Evolutionary conservation across 2,329 filamentous ascomycete species (phyloP).

Genomic region (Talaromyces rugulosus): DNA sequence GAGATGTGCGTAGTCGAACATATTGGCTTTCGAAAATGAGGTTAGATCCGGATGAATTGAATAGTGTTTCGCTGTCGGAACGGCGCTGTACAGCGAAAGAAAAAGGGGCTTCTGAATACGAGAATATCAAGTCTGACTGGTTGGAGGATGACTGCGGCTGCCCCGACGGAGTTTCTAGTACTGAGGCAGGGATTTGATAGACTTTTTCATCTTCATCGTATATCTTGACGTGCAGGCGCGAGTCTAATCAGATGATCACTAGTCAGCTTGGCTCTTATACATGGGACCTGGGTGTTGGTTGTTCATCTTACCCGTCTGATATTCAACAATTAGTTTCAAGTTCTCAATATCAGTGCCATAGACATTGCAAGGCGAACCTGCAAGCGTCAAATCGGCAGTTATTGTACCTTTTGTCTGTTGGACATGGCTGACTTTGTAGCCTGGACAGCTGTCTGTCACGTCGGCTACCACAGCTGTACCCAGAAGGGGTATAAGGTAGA

Average conservation of each 20-base stretch:
- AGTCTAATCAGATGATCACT: neutral
- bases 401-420: slow-evolving; percentile 32
- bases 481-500: no score
- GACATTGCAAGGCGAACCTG: slow-evolving; percentile 60
- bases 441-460: slow-evolving; percentile 26
- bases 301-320: slow-evolving; percentile 37
- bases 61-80: slow-evolving; percentile 43
- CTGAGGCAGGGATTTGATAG: slow-evolving; percentile 69
- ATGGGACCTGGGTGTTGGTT: neutral
- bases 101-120: slow-evolving; percentile 57
- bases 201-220: slow-evolving; percentile 65
- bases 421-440: slow-evolving; percentile 36
- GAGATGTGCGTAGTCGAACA: slow-evolving; percentile 65
- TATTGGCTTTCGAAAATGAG: slow-evolving; percentile 77
- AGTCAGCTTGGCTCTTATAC: neutral
- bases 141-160: slow-evolving; percentile 42
- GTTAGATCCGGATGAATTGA: slow-evolving; percentile 63
- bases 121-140: slow-evolving; percentile 41
- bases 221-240: slow-evolving; percentile 69
- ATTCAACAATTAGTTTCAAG: slow-evolving; percentile 57
- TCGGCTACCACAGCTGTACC: neutral
- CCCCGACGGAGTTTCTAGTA: slow-evolving; percentile 58
- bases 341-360: slow-evolving; percentile 56
- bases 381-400: slow-evolving; percentile 63
- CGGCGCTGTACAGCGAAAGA: slow-evolving; percentile 56